These are phyloP conservation scores for Gossypium davidsonii DNA, from an alignment of 441 rosid genomes.

Conservation along the genomic window DNA sequence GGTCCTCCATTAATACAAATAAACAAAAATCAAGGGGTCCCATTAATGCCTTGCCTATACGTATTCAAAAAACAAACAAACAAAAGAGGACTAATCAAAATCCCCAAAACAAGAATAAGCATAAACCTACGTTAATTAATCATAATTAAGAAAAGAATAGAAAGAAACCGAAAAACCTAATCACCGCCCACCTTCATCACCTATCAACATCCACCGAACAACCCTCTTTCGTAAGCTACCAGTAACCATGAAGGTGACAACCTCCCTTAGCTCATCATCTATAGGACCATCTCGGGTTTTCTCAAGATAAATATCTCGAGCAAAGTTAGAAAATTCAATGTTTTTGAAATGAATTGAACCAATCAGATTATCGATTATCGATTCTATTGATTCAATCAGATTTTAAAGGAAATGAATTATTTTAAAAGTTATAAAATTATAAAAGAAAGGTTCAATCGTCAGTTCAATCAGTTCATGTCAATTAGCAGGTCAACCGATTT, in stretches of 20 bases:
- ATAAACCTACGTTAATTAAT: neutral
- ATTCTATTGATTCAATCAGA: no score
- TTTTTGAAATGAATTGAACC: no score
- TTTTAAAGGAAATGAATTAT: no score
- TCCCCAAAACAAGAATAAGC: neutral
- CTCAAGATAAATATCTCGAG: neutral
- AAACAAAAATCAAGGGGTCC: neutral
- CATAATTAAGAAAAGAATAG: neutral
- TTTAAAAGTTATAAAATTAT: no score
- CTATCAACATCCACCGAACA: constrained; percentile 27
- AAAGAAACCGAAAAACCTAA: neutral
- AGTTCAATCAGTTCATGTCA: no score
- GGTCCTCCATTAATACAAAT: neutral
- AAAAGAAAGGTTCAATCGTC: no score
- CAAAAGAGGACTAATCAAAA: neutral
- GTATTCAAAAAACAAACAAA: neutral
- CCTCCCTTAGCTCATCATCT: neutral
- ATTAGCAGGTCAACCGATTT: no score
- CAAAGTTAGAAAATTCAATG: no score
- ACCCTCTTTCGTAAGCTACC: constrained; percentile 30
- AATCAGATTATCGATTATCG: no score
- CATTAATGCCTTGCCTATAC: neutral
- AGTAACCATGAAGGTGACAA: constrained; percentile 32
- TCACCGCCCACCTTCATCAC: constrained; percentile 33
- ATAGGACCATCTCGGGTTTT: constrained; percentile 21